Percentiles rank a stretch among this genome's conserved stretches.
phyloP scores from a whole-genome alignment of 2,329 filamentous ascomycete genomes.

The Paraphoma chrysanthemicola region DNA sequence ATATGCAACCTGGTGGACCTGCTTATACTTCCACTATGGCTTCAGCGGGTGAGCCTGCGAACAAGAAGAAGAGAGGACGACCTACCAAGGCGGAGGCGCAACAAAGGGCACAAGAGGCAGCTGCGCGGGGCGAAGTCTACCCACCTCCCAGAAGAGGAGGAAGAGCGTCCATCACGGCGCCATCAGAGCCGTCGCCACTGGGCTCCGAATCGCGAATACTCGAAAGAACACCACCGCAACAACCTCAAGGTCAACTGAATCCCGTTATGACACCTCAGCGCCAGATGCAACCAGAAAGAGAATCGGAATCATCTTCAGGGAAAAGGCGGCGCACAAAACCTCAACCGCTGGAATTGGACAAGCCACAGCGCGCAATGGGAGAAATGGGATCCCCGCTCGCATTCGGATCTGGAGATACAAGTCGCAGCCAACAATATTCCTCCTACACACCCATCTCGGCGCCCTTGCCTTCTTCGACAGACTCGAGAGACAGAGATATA shows the following conservation, averaged over 20 bases:
- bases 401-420: slow-evolving; percentile 37
- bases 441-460: slow-evolving; percentile 47
- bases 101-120: slow-evolving; percentile 51
- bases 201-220: slow-evolving; percentile 31
- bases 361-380: slow-evolving; percentile 28
- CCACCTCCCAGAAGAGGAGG: slow-evolving; percentile 44
- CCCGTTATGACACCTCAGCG: slow-evolving; percentile 37
- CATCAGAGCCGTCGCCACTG: slow-evolving; percentile 30
- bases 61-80: slow-evolving; percentile 57
- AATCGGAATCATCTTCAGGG: slow-evolving; percentile 44
- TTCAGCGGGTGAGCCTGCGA: slow-evolving; percentile 43
- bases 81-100: slow-evolving; percentile 57
- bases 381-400: slow-evolving; percentile 41
- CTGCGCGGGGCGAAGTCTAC: slow-evolving; percentile 48
- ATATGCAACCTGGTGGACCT: slow-evolving; percentile 31
- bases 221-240: slow-evolving; percentile 37
- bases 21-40: slow-evolving; percentile 37
- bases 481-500: slow-evolving; percentile 40
- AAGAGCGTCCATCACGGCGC: slow-evolving; percentile 37
- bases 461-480: slow-evolving; percentile 41
- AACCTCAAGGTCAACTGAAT: slow-evolving; percentile 22
- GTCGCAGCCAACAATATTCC: slow-evolving; percentile 38
- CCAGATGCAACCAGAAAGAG: slow-evolving; percentile 34
- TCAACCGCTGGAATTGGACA: slow-evolving; percentile 42
- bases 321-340: slow-evolving; percentile 43